Percentiles rank a stretch among this genome's conserved stretches.
phyloP scores from a whole-genome alignment of 331 rosid genomes.

The Spiraea crenata region DNA sequence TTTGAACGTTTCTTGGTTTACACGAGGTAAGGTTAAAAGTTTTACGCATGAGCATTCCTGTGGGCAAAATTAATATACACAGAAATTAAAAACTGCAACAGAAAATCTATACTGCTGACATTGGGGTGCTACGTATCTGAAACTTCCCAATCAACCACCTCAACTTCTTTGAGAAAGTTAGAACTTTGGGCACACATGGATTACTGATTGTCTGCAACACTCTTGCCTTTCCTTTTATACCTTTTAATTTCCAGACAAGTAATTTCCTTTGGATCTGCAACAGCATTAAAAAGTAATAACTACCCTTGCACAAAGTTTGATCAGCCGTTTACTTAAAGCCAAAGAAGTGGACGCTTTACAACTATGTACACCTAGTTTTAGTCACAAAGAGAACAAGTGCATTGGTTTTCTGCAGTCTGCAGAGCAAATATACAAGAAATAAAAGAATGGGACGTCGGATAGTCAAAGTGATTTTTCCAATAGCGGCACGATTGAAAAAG shows the following conservation, averaged over 20 bases:
- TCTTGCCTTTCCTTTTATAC: background rate
- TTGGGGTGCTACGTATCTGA: background rate
- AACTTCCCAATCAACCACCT: background rate
- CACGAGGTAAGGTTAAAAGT: background rate
- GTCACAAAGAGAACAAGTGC: background rate
- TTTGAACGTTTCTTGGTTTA: background rate
- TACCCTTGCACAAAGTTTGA: background rate
- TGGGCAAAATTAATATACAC: background rate
- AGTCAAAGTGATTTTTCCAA: too few species aligned
- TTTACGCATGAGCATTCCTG: background rate
- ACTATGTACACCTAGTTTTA: background rate
- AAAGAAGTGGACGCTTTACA: background rate
- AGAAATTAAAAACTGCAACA: too few species aligned
- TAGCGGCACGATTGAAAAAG: background rate
- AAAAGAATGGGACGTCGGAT: background rate
- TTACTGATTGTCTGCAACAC: background rate
- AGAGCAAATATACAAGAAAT: background rate
- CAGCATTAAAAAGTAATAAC: background rate
- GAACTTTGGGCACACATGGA: background rate
- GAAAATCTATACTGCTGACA: background rate
- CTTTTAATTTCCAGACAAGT: background rate
- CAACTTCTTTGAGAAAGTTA: background rate
- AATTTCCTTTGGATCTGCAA: conserved; percentile 1
- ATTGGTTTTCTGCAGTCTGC: background rate
- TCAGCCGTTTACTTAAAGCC: background rate